phyloP scores from a whole-genome alignment of 2,329 filamentous ascomycete species.

The Blastomyces silverae region DNA sequence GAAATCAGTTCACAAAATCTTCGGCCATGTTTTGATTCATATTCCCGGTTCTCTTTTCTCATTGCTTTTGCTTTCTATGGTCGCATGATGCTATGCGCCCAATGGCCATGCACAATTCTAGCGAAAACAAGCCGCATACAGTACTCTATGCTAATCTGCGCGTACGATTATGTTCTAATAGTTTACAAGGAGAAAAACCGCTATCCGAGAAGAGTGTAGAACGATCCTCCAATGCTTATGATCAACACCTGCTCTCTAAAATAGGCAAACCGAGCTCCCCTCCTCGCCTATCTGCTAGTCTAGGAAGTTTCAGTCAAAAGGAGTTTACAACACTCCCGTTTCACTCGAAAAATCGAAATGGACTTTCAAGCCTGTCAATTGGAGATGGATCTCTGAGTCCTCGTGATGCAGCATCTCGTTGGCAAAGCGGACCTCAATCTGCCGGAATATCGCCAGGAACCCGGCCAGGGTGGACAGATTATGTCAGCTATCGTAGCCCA shows the following conservation, averaged over 20 bases:
- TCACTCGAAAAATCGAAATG: constrained; percentile 30
- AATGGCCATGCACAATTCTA: background rate
- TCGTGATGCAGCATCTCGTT: constrained; percentile 25
- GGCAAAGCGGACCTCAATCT: constrained; percentile 35
- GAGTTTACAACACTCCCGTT: constrained; percentile 28
- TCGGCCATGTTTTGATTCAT: background rate
- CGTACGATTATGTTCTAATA: constrained; percentile 25
- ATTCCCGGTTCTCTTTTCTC: background rate
- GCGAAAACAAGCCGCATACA: background rate
- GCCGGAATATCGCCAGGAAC: constrained; percentile 39
- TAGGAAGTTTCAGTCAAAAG: constrained; percentile 29
- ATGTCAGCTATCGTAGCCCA: constrained; percentile 39
- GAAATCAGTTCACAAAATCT: background rate
- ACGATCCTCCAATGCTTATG: constrained; percentile 55
- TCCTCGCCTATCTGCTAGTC: constrained; percentile 39
- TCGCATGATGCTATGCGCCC: background rate
- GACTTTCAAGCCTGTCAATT: constrained; percentile 19
- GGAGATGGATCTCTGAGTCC: constrained; percentile 20
- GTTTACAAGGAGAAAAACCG: constrained; percentile 54
- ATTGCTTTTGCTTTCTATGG: background rate
- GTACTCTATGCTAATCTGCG: constrained; percentile 10
- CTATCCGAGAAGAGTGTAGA: constrained; percentile 53
- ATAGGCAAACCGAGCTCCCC: constrained; percentile 55
- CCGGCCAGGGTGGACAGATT: constrained; percentile 38
- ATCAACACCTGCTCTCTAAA: constrained; percentile 56